These are phyloP conservation scores for Fusarium anguioides DNA, from an alignment of 2,329 filamentous ascomycete genomes.

Conservation along the genomic window DNA sequence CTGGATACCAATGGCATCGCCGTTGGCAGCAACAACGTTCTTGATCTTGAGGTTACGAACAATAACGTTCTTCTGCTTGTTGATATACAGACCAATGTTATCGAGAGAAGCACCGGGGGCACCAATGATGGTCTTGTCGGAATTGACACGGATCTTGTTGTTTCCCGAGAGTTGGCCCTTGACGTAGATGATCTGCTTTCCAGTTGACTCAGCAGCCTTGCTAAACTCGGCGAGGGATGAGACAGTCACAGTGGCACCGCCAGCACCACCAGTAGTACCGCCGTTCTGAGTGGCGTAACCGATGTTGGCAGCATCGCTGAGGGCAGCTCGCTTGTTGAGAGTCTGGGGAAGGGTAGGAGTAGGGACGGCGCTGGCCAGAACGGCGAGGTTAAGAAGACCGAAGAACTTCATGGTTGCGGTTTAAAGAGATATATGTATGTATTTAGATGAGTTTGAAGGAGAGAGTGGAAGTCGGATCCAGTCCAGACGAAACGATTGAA, in stretches of 20 bases:
- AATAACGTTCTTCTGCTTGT: constrained; percentile 67
- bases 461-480: constrained; percentile 36
- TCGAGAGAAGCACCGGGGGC: constrained; percentile 52
- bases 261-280: constrained; percentile 62
- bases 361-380: constrained; percentile 47
- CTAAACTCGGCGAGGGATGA: constrained; percentile 58
- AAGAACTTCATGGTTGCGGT: constrained; percentile 49
- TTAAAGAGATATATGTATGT: neutral
- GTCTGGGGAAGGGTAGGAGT: constrained; percentile 47
- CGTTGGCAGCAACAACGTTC: constrained; percentile 64
- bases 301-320: constrained; percentile 51
- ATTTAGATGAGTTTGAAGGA: neutral
- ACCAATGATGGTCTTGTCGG: constrained; percentile 61
- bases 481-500: constrained; percentile 41
- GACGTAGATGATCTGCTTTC: constrained; percentile 55
- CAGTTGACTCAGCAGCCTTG: constrained; percentile 58
- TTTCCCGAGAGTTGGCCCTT: constrained; percentile 55
- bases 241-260: constrained; percentile 60
- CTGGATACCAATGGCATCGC: constrained; percentile 71
- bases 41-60: constrained; percentile 70
- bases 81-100: constrained; percentile 64
- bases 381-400: constrained; percentile 47
- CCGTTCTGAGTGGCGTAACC: constrained; percentile 52
- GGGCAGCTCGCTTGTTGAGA: constrained; percentile 50
- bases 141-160: constrained; percentile 54